phyloP scores from a whole-genome alignment of 2,329 filamentous ascomycete genomes.

The Colletotrichum tanaceti region DNA sequence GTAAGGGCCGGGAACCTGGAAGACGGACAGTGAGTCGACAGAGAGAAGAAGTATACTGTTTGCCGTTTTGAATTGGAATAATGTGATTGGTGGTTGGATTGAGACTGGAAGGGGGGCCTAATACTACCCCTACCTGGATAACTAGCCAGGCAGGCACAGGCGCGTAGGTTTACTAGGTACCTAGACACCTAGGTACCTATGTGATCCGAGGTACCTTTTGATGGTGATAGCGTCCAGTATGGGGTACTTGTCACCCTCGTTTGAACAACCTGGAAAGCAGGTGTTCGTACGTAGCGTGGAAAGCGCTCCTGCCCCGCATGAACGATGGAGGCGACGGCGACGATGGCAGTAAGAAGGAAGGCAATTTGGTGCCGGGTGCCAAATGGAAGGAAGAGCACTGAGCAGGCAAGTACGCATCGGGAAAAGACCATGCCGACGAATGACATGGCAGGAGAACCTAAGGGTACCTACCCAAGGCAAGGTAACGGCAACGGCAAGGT shows the following conservation, averaged over 20 bases:
- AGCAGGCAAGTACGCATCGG: conserved; percentile 23
- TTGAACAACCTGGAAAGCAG: background rate
- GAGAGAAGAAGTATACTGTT: conserved; percentile 4
- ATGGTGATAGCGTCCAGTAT: background rate
- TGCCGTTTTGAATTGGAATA: background rate
- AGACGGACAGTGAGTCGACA: background rate
- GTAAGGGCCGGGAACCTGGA: background rate
- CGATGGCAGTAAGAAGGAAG: conserved; percentile 13
- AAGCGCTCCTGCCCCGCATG: conserved; percentile 29
- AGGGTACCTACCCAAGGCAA: conserved; percentile 5
- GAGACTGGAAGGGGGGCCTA: background rate
- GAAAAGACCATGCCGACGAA: conserved; percentile 16
- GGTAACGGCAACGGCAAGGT: conserved; percentile 5
- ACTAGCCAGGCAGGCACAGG: background rate
- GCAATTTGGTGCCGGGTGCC: background rate
- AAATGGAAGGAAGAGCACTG: conserved; percentile 1
- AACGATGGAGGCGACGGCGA: conserved; percentile 24
- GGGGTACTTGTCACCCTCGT: background rate
- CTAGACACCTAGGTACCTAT: background rate
- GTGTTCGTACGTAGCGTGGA: background rate
- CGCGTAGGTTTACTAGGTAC: background rate
- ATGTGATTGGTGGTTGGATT: background rate
- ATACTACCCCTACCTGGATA: no score
- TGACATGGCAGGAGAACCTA: conserved; percentile 13
- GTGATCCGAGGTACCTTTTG: no score